These are phyloP conservation scores for Macrocybe gigantea DNA, from an alignment of 768 basidiomycete genomes.

Conservation along the genomic window DNA sequence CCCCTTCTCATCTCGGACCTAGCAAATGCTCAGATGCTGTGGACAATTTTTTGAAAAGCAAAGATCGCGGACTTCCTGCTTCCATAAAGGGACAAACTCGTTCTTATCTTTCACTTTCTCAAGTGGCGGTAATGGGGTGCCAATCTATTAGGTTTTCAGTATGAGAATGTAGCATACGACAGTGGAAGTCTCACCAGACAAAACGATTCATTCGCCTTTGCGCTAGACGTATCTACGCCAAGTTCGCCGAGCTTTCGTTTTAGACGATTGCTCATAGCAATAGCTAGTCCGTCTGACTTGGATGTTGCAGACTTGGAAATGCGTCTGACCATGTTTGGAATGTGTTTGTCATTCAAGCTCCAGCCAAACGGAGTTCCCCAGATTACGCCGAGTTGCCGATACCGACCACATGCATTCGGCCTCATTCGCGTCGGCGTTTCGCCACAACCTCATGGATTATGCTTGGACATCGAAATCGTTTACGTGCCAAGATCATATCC, in stretches of 20 bases:
- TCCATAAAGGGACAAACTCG: slow-evolving; percentile 97
- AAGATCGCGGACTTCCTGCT: slow-evolving; percentile 72
- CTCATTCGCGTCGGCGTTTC: too few species aligned
- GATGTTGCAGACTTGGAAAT: too few species aligned
- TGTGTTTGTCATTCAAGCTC: too few species aligned
- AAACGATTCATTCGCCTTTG: slow-evolving; percentile 76
- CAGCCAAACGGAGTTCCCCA: too few species aligned
- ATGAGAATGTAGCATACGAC: slow-evolving; percentile 1
- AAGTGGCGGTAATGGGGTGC: slow-evolving; percentile 91
- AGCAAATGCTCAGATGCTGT: slow-evolving; percentile 4
- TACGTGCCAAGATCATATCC: too few species aligned
- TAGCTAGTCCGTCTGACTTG: too few species aligned
- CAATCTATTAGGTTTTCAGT: slow-evolving; percentile 53
- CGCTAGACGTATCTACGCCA: slow-evolving; percentile 65
- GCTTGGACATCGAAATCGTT: too few species aligned
- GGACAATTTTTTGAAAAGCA: background rate
- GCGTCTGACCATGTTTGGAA: too few species aligned
- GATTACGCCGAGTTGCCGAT: too few species aligned
- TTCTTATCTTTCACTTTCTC: slow-evolving; percentile 88
- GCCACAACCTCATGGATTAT: too few species aligned
- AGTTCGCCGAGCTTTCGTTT: slow-evolving; percentile 84
- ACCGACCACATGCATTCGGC: too few species aligned
- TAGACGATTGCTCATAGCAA: slow-evolving; percentile 39
- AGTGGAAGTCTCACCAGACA: slow-evolving; percentile 54
- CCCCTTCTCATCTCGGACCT: slow-evolving; percentile 93